phyloP scores from a whole-genome alignment of 176 grass and related monocot genomes.

The Oryza australiensis region DNA sequence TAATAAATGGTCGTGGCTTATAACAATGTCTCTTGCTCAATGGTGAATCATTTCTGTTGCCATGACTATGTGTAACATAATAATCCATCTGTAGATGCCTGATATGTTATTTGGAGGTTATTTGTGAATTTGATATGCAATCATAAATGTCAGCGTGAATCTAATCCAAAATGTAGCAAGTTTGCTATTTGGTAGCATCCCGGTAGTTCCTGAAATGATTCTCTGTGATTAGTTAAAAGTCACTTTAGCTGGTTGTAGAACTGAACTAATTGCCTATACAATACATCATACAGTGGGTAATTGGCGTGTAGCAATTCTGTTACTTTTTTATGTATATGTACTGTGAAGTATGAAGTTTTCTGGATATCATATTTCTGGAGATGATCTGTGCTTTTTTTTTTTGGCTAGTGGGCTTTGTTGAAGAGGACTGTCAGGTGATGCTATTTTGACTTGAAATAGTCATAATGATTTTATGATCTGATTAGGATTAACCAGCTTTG shows the following conservation, averaged over 20 bases:
- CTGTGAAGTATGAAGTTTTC: not conserved
- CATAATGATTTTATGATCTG: too few relatives aligned
- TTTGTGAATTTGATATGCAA: not conserved
- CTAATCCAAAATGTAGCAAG: not conserved
- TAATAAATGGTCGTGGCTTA: not conserved
- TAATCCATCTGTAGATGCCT: not conserved
- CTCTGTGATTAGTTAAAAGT: not conserved
- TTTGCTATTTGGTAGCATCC: not conserved
- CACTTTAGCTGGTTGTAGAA: not conserved
- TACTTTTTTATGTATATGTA: not conserved
- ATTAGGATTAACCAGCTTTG: not conserved
- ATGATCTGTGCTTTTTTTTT: not conserved
- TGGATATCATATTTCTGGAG: not conserved
- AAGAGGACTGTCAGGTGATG: not conserved
- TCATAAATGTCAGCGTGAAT: not conserved
- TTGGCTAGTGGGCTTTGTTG: not conserved
- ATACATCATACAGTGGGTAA: not conserved
- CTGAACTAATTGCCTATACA: not conserved
- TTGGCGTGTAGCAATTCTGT: not conserved
- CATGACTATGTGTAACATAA: not conserved
- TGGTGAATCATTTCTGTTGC: not conserved
- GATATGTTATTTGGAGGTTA: not conserved
- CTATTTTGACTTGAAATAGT: not conserved
- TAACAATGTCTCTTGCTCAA: not conserved
- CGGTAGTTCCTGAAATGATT: not conserved